These are phyloP conservation scores for Umbilicus rupestris DNA, from an alignment of 164 flowering plant genomes.

Conservation along the genomic window DNA sequence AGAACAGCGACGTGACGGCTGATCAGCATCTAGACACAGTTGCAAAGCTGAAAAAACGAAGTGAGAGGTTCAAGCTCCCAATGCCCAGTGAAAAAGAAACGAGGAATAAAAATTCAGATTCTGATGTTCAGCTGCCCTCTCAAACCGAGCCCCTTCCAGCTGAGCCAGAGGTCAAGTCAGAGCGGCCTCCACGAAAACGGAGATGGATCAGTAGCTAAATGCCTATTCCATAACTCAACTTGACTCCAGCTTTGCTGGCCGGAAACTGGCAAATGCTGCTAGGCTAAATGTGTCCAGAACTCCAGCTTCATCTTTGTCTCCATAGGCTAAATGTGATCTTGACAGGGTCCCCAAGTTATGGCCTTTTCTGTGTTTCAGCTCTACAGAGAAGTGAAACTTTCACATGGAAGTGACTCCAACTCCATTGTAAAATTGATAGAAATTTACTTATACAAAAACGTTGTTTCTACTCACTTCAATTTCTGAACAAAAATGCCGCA, in stretches of 20 bases:
- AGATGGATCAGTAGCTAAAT: constrained; percentile 69
- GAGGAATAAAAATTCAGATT: constrained; percentile 40
- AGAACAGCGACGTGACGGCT: constrained; percentile 33
- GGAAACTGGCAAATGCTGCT: too few species aligned
- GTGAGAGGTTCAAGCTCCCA: constrained; percentile 95
- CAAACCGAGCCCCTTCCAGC: constrained; percentile 31
- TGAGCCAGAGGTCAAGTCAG: constrained; percentile 60
- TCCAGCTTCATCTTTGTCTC: too few species aligned
- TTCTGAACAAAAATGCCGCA: too few species aligned
- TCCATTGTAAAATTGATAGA: too few species aligned
- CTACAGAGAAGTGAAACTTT: not conserved
- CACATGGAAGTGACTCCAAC: not conserved
- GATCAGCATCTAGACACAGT: constrained; percentile 83
- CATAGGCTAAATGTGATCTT: too few species aligned
- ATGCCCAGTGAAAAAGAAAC: constrained; percentile 86
- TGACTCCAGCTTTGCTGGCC: not conserved
- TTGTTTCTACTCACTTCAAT: too few species aligned
- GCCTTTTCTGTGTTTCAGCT: not conserved
- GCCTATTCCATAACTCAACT: not conserved
- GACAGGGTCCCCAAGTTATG: not conserved
- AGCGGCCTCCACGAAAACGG: constrained; percentile 87
- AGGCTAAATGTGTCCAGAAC: too few species aligned
- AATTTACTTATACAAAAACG: too few species aligned
- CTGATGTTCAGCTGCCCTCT: constrained; percentile 34
- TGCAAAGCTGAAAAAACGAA: constrained; percentile 83